phyloP scores from a whole-genome alignment of 83 land plant genomes.

The Picea abies region DNA sequence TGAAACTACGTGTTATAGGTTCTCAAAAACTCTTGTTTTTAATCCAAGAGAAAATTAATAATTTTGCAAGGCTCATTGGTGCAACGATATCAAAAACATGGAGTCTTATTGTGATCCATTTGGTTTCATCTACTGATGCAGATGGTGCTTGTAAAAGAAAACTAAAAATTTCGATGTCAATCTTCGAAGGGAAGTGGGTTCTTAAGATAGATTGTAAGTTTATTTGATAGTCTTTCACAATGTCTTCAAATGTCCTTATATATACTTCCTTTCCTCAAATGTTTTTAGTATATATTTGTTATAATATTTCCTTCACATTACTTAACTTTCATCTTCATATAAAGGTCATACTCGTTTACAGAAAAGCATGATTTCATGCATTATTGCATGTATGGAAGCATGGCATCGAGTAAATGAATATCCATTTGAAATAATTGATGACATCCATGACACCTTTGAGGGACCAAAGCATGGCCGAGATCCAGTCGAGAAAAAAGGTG shows the following conservation, averaged over 20 bases:
- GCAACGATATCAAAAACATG: slow-evolving; percentile 44
- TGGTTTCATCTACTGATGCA: slow-evolving; percentile 30
- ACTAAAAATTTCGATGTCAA: slow-evolving; percentile 64
- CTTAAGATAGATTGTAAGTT: no score
- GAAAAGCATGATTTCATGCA: slow-evolving; percentile 53
- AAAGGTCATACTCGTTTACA: background rate
- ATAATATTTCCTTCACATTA: no score
- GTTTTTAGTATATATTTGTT: no score
- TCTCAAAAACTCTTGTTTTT: background rate
- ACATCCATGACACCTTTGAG: slow-evolving; percentile 63
- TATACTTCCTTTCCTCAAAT: no score
- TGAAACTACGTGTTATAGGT: background rate
- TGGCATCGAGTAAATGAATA: slow-evolving; percentile 59
- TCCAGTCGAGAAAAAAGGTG: slow-evolving; percentile 49
- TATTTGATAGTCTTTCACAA: no score
- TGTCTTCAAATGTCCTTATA: no score
- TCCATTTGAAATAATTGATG: slow-evolving; percentile 59
- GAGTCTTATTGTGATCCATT: slow-evolving; percentile 36
- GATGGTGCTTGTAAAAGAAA: slow-evolving; percentile 78
- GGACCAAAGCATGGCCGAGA: slow-evolving; percentile 82
- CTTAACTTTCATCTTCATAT: no score
- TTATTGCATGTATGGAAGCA: slow-evolving; percentile 66
- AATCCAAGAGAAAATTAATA: slow-evolving; percentile 47
- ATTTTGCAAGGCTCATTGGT: slow-evolving; percentile 52
- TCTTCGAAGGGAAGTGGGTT: slow-evolving; percentile 38